Evolutionary conservation across 1,284 basidiomycete species (phyloP).

Genomic region (Psilocybe mexicana): DNA sequence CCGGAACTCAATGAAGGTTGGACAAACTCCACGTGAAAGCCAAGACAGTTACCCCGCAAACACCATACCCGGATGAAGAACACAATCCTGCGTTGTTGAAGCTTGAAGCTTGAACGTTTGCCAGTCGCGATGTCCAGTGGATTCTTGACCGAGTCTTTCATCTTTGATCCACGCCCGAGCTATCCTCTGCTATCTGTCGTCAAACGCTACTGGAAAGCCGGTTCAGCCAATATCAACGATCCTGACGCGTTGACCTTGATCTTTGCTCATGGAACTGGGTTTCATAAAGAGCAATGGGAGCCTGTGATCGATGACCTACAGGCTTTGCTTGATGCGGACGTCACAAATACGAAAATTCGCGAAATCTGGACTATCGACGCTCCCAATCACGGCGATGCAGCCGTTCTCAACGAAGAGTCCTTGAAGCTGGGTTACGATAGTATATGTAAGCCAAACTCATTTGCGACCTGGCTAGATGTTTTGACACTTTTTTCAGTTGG

Average conservation of each 20-base stretch:
- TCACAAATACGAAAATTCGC: slow-evolving; percentile 34
- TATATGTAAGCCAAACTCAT: slow-evolving; percentile 36
- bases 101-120: no score
- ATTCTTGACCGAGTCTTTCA: slow-evolving; percentile 32
- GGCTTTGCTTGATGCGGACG: slow-evolving; percentile 23
- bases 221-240: slow-evolving; percentile 34
- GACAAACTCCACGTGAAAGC: neutral
- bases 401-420: slow-evolving; percentile 45
- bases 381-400: slow-evolving; percentile 57
- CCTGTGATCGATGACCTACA: slow-evolving; percentile 52
- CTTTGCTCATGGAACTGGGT: slow-evolving; percentile 53
- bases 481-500: slow-evolving; percentile 24
- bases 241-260: slow-evolving; percentile 47
- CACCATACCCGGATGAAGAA: no score
- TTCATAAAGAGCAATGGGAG: slow-evolving; percentile 60
- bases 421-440: slow-evolving; percentile 43
- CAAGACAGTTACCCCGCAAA: no score
- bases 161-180: slow-evolving; percentile 52
- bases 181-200: slow-evolving; percentile 48
- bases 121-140: slow-evolving; percentile 2
- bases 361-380: slow-evolving; percentile 56
- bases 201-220: slow-evolving; percentile 48
- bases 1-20: neutral
- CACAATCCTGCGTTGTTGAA: no score
- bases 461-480: neutral